Evolutionary conservation across 257 asterid species (phyloP).

Genomic region (Jacaranda copaia): DNA sequence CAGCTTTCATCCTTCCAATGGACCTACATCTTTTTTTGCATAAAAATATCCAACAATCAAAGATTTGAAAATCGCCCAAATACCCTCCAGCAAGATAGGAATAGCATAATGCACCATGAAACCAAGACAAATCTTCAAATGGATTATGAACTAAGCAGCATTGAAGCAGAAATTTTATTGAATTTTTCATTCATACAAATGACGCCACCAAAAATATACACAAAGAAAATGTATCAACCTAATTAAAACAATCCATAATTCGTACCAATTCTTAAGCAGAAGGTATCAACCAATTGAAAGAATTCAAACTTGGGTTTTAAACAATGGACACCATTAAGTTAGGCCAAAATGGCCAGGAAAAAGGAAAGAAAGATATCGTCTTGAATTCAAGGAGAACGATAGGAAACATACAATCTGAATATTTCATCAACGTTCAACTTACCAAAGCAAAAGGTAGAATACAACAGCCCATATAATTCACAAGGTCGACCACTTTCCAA

Average conservation of each 20-base stretch:
- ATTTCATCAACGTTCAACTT: neutral
- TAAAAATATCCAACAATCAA: no score
- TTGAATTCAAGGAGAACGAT: conserved; percentile 7
- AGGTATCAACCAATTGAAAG: neutral
- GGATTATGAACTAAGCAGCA: neutral
- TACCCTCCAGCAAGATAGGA: no score
- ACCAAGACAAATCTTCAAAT: no score
- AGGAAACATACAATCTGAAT: neutral
- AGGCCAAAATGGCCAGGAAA: no score
- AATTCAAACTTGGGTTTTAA: neutral
- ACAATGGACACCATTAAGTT: neutral
- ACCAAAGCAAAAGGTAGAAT: neutral
- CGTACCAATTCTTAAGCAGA: neutral
- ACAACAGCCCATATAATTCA: no score
- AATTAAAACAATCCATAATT: neutral
- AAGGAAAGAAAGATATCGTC: neutral
- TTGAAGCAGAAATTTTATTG: neutral
- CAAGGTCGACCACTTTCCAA: no score
- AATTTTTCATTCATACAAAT: neutral
- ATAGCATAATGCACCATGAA: no score
- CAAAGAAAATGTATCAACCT: no score
- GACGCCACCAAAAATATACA: neutral
- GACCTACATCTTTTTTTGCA: neutral
- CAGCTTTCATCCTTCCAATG: neutral
- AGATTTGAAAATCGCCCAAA: no score